phyloP scores from a whole-genome alignment of 2,329 filamentous ascomycete genomes.

The Trichoderma brevicompactum region DNA sequence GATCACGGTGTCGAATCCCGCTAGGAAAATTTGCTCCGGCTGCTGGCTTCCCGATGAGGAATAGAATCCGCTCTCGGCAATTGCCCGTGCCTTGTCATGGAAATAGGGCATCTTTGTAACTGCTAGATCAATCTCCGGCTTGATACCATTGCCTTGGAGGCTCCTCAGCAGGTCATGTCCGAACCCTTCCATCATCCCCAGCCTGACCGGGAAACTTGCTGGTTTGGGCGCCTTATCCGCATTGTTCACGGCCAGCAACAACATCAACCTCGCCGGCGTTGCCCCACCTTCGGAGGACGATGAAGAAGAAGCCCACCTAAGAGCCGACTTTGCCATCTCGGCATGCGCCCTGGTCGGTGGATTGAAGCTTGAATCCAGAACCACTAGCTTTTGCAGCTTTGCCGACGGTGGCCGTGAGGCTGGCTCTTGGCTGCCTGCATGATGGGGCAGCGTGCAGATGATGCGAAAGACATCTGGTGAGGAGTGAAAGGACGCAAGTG shows the following conservation, averaged over 20 bases:
- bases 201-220: slow-evolving; percentile 67
- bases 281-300: not conserved
- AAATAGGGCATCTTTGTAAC: slow-evolving; percentile 76
- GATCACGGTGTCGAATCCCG: slow-evolving; percentile 76
- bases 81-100: slow-evolving; percentile 68
- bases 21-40: slow-evolving; percentile 67
- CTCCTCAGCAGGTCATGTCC: slow-evolving; percentile 56
- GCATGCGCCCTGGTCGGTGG: slow-evolving; percentile 67
- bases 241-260: slow-evolving; percentile 66
- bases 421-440: not conserved
- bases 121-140: slow-evolving; percentile 62
- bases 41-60: slow-evolving; percentile 15
- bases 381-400: slow-evolving; percentile 48
- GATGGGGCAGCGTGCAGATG: slow-evolving; percentile 47
- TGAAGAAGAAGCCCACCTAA: slow-evolving; percentile 34
- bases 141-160: slow-evolving; percentile 16
- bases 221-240: slow-evolving; percentile 70
- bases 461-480: slow-evolving; percentile 51
- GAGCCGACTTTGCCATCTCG: slow-evolving; percentile 58
- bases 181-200: slow-evolving; percentile 74
- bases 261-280: slow-evolving; percentile 50
- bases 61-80: slow-evolving; percentile 54
- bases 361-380: slow-evolving; percentile 72
- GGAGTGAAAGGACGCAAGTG: slow-evolving; percentile 51
- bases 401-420: not conserved